Evolutionary conservation across 306 rosid genomes (phyloP).

Genomic region (Begonia loranthoides): DNA sequence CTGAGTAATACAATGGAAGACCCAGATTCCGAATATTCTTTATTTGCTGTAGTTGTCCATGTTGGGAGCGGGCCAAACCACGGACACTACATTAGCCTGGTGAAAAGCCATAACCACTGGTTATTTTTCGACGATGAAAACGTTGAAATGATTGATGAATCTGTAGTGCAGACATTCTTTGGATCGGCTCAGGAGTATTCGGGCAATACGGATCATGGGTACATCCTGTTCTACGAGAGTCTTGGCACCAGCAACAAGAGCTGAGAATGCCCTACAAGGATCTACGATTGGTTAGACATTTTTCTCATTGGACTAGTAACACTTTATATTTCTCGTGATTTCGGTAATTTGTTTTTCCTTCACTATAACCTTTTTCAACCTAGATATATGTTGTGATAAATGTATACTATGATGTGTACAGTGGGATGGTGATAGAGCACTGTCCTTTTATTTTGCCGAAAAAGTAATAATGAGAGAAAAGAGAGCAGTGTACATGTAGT

Average conservation of each 20-base stretch:
- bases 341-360: background rate
- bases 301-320: background rate
- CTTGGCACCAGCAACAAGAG: slow-evolving; percentile 49
- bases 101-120: slow-evolving; percentile 99
- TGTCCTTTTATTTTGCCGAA: background rate
- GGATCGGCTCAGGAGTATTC: slow-evolving; percentile 98
- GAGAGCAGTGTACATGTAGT: slow-evolving; percentile 45
- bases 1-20: slow-evolving; percentile 86
- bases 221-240: slow-evolving; percentile 95
- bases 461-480: slow-evolving; percentile 8
- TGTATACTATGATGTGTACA: background rate
- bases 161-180: slow-evolving; percentile 98
- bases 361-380: background rate
- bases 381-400: background rate
- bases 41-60: slow-evolving; percentile 94
- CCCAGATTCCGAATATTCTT: slow-evolving; percentile 78
- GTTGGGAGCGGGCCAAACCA: slow-evolving; percentile 99
- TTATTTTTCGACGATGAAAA: slow-evolving; percentile 95
- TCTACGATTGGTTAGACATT: background rate
- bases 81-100: slow-evolving; percentile 96
- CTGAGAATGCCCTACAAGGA: slow-evolving; percentile 10
- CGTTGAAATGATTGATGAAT: slow-evolving; percentile 97
- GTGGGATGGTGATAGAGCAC: background rate
- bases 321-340: background rate
- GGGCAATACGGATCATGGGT: slow-evolving; percentile 91